These are phyloP conservation scores for Hypoxylon sp. DNA, from an alignment of 2,329 filamentous ascomycete species.

Conservation along the genomic window DNA sequence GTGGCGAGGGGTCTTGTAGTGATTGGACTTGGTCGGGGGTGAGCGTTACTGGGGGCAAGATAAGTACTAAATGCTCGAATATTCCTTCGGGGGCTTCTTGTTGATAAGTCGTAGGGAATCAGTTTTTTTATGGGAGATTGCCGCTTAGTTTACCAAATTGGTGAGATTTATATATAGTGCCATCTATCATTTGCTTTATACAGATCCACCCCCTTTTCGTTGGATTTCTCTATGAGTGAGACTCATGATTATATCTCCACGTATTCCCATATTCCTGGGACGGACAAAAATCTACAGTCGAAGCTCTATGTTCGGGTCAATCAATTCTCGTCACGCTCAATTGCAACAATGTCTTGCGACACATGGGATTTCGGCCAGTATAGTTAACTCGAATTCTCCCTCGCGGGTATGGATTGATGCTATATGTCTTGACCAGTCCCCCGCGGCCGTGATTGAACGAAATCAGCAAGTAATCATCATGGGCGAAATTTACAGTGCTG, in stretches of 20 bases:
- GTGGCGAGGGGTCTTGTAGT: slow-evolving; percentile 54
- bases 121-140: not conserved
- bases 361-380: no score
- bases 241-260: not conserved
- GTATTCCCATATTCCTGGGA: not conserved
- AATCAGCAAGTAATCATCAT: not conserved
- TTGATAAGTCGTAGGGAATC: slow-evolving; percentile 16
- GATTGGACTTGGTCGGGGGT: slow-evolving; percentile 56
- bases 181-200: not conserved
- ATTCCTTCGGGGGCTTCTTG: slow-evolving; percentile 46
- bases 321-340: not conserved
- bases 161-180: not conserved
- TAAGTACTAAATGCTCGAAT: slow-evolving; percentile 72
- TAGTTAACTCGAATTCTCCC: not conserved
- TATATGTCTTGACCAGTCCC: slow-evolving; percentile 8
- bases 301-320: not conserved
- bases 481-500: not conserved
- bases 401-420: slow-evolving; percentile 11
- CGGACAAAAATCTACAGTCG: not conserved
- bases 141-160: not conserved
- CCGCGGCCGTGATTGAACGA: not conserved
- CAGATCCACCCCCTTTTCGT: not conserved
- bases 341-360: not conserved
- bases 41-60: slow-evolving; percentile 56
- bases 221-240: not conserved